These are phyloP conservation scores for Lipomyces yarrowii DNA, from an alignment of 1,139 yeast genomes.

Conservation along the genomic window DNA sequence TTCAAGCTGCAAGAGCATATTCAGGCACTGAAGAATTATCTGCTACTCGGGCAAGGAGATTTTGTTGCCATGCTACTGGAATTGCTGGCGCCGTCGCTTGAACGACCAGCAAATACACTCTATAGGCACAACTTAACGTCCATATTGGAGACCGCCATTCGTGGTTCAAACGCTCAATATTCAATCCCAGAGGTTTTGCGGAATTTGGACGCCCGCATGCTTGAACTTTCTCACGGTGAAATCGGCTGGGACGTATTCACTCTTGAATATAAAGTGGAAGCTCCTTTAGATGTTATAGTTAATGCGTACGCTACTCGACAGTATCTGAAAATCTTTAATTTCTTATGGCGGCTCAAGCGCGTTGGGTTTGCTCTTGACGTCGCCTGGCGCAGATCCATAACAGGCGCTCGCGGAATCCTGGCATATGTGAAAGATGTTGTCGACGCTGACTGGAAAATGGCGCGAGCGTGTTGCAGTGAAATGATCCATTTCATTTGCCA, in stretches of 20 bases:
- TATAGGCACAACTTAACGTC: constrained; percentile 69
- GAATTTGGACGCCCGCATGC: constrained; percentile 78
- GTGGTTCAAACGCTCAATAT: constrained; percentile 60
- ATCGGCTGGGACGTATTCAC: constrained; percentile 89
- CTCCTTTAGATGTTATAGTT: constrained; percentile 51
- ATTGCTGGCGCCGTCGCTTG: constrained; percentile 58
- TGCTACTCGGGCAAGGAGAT: constrained; percentile 76
- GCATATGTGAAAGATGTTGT: constrained; percentile 17
- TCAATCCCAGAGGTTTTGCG: constrained; percentile 49
- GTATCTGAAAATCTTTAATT: constrained; percentile 80
- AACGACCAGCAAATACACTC: constrained; percentile 62
- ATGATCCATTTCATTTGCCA: constrained; percentile 47
- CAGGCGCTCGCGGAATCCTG: constrained; percentile 37
- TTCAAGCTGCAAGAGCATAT: constrained; percentile 60
- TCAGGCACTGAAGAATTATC: constrained; percentile 61
- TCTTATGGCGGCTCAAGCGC: constrained; percentile 77
- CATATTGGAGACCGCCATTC: constrained; percentile 66
- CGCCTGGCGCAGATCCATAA: constrained; percentile 50
- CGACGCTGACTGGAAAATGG: constrained; percentile 38
- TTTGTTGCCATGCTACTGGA: constrained; percentile 67
- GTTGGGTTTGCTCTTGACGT: constrained; percentile 55
- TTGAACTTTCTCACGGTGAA: constrained; percentile 67
- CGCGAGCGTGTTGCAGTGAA: constrained; percentile 39
- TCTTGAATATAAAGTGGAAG: constrained; percentile 71
- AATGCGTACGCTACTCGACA: constrained; percentile 51